phyloP scores from a whole-genome alignment of 345 rosid species.

The Brassica carinata region DNA sequence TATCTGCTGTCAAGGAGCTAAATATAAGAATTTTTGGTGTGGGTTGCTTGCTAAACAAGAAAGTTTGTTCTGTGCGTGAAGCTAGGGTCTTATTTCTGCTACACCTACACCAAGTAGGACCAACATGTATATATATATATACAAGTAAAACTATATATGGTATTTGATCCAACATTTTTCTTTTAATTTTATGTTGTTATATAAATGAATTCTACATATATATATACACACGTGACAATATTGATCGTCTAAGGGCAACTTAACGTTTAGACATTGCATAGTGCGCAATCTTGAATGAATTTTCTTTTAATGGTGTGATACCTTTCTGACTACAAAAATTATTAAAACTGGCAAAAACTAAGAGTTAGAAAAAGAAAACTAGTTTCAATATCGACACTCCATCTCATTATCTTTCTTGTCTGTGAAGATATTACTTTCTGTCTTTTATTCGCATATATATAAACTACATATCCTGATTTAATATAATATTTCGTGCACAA shows the following conservation, averaged over 20 bases:
- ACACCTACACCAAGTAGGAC: conserved; percentile 24
- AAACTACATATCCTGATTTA: not conserved
- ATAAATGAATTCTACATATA: not conserved
- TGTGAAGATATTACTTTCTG: conserved; percentile 32
- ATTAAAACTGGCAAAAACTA: not conserved
- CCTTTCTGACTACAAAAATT: conserved; percentile 8
- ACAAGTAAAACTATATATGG: conserved; percentile 4
- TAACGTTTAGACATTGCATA: conserved; percentile 19
- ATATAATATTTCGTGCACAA: conserved; percentile 9
- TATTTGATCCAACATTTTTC: conserved; percentile 3
- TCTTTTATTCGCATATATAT: conserved; percentile 8
- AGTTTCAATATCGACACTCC: conserved; percentile 39
- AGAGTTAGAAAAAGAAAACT: conserved; percentile 7
- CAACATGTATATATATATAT: conserved; percentile 12
- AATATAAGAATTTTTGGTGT: conserved; percentile 5
- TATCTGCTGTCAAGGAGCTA: conserved; percentile 22
- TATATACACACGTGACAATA: conserved; percentile 6
- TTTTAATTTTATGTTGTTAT: not conserved
- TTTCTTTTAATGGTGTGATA: not conserved
- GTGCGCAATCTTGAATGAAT: not conserved
- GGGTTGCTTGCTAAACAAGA: conserved; percentile 40
- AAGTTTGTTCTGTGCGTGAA: conserved; percentile 41
- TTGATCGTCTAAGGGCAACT: not conserved
- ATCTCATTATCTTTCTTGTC: conserved; percentile 39
- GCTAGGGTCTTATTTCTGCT: conserved; percentile 22